Evolutionary conservation across 768 basidiomycete species (phyloP), one percentile per base, ranked within the genome.

Genomic region (Pisolithus marmoratus): DNA sequence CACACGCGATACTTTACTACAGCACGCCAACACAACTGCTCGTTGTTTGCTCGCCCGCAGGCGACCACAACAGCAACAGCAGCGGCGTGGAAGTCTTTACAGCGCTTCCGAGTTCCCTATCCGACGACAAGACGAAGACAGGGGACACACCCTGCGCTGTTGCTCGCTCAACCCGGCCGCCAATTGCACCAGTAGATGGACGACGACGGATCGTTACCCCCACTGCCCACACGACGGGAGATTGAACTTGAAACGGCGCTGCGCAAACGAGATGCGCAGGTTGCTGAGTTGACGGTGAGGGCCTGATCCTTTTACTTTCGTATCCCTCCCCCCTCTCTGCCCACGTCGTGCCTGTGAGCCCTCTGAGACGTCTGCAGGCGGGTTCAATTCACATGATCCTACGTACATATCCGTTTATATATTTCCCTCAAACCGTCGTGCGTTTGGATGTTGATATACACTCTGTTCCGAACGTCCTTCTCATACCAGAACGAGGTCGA

Each of bases 211-310:
- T 51, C 63, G 88, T 89, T 54, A 11, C 31, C 34, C 15, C 46
- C 46, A 14, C 70, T 89, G 31, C 90, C 90, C 20, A 78, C 84
- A 42, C 70, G 81, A 48, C 78, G 90, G 66, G 88, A 92, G 70
- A 74, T 90, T 55, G 87, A 91, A 66, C 82, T 93, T 38, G 91
- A 93, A 69, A 77, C 81, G 26, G 75, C 87, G 14, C 72, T 92
- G n/a, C 76, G 87, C 59, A 78, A 84, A 63, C 79, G 87, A 63
- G 88, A 93, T 68, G 73, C 74, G 50, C 85, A 89, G 64, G 70
- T 91, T 47, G 72, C 78, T 48, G 79, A 85, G 63, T 80, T 91
- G 58, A 84, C 76, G 60, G 90, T 90, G 68, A 70, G 85, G 74
- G 49, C 38, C 23, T 56, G 17, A 45, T 31, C 22, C 34, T 31